A percentile compares a stretch with the other conserved stretches of the same genome.
Conservation (phyloP, 257 asterid genomes). For the Catharanthus roseus region DNA sequence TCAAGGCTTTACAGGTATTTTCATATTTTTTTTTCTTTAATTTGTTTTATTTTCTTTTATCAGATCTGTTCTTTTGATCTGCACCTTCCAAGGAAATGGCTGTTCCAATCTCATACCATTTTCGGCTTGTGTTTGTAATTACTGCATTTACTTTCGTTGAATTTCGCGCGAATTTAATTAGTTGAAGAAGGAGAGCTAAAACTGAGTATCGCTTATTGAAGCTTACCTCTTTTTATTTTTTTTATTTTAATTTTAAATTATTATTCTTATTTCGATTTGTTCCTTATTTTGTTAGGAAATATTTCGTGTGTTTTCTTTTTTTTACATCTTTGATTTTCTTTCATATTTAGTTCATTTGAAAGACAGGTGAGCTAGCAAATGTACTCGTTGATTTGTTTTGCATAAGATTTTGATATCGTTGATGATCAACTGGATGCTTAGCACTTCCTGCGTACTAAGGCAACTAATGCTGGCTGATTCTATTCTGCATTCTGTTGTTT, state of each 20-base stretch:
- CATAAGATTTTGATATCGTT: not conserved
- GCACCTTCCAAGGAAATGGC: not conserved
- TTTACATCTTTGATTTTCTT: not conserved
- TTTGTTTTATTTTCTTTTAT: constrained; percentile 11
- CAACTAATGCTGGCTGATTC: not conserved
- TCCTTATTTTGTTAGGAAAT: not conserved
- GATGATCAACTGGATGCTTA: not conserved
- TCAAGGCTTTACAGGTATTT: constrained; percentile 76
- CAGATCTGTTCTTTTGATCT: constrained; percentile 31
- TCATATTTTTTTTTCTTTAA: not conserved
- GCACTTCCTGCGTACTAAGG: not conserved
- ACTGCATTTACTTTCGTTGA: not conserved
- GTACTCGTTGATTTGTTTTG: not conserved
- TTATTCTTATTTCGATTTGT: not conserved
- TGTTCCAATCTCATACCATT: not conserved
- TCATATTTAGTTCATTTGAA: not conserved
- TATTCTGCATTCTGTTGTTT: not conserved
- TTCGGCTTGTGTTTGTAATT: not conserved
- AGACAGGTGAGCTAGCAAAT: not conserved
- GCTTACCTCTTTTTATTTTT: too few relatives aligned
- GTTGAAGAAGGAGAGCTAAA: not conserved
- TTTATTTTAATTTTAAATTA: too few relatives aligned
- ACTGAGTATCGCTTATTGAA: not conserved
- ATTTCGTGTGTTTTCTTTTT: not conserved
- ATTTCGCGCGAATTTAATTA: not conserved